Base-by-base conservation (phyloP, 768 basidiomycete species). In the Butyriboletus loyo region DNA sequence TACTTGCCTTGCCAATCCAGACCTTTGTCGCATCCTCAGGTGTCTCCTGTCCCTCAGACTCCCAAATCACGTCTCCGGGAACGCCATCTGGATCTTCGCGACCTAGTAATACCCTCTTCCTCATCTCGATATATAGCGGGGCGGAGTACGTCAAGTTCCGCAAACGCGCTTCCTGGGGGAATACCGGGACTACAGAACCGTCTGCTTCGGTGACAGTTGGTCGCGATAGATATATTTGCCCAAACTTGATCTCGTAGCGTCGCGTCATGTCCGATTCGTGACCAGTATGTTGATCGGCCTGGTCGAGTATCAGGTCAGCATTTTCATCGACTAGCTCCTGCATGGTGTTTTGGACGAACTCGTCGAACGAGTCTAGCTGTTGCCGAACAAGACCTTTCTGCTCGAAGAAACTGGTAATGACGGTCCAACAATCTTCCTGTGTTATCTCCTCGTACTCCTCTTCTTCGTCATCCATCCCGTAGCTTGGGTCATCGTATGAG, bases 261-360 rank as follows among this genome's bases (percentile, higher is more conserved):
- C 92, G 85, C 67, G 92, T 86, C 75, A 86, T 85, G 55, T 83
- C 81, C 55, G 84, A 80, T 39, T 87, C 83, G 58, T 89, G 87
- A 6, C 96, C 96, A 9, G 94, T 89, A 68, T 97, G 93, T 72
- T 99, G 97, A 69, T 92, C 88, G 46, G 89, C 89, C 72, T 98
- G 97, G 73, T 98, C 96, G 43, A 99, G 77, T 58, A 96, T 94
- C 65, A 99, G 83, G 63, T 92, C 92, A n/a, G 87, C 75, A 58
- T 92, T 92, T 74, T 99, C 97, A 68, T 98, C 97, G 21, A 99
- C 95, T 24, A 99, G 80, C 69, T 98, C 97, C 72, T 98, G 96
- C 94, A 99, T 97, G 14, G 94, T 98, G 62, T 98, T 98, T 67
- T 98, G 93, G 31, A 99, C 92, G 65, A 98, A 99, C 73, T 98